These are phyloP conservation scores for Pleomassaria siparia DNA, from an alignment of 2,329 filamentous ascomycete species.

Conservation along the genomic window DNA sequence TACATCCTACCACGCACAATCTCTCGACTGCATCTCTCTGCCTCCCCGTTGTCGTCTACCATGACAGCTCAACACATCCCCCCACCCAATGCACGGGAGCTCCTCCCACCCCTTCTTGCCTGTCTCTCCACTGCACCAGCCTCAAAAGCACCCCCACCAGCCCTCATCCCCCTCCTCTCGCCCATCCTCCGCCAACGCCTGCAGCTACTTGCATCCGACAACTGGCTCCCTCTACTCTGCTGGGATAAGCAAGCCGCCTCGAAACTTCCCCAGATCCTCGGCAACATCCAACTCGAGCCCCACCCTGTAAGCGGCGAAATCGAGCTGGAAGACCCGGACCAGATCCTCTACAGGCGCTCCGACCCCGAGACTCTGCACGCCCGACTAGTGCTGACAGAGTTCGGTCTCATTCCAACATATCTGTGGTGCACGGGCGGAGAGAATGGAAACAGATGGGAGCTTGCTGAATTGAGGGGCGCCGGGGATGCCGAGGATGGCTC, in stretches of 20 bases:
- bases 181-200: slow-evolving; percentile 65
- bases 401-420: slow-evolving; percentile 65
- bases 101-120: slow-evolving; percentile 64
- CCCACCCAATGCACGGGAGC: slow-evolving; percentile 56
- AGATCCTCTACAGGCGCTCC: slow-evolving; percentile 65
- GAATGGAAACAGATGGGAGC: slow-evolving; percentile 68
- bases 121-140: slow-evolving; percentile 64
- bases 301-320: slow-evolving; percentile 80
- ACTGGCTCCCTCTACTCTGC: slow-evolving; percentile 73
- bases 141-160: slow-evolving; percentile 61
- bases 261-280: slow-evolving; percentile 62
- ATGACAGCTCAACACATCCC: slow-evolving; percentile 58
- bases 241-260: slow-evolving; percentile 63
- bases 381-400: slow-evolving; percentile 62
- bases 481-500: slow-evolving; percentile 59
- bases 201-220: slow-evolving; percentile 62
- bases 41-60: background rate
- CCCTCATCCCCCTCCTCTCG: slow-evolving; percentile 61
- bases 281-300: slow-evolving; percentile 68
- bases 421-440: slow-evolving; percentile 70
- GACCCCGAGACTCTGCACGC: slow-evolving; percentile 76
- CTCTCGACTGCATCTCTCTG: background rate
- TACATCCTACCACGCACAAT: background rate
- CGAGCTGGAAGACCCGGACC: slow-evolving; percentile 69
- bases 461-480: slow-evolving; percentile 68